Evolutionary conservation across 257 asterid species (phyloP).

Genomic region (Solanum chiquidenum): DNA sequence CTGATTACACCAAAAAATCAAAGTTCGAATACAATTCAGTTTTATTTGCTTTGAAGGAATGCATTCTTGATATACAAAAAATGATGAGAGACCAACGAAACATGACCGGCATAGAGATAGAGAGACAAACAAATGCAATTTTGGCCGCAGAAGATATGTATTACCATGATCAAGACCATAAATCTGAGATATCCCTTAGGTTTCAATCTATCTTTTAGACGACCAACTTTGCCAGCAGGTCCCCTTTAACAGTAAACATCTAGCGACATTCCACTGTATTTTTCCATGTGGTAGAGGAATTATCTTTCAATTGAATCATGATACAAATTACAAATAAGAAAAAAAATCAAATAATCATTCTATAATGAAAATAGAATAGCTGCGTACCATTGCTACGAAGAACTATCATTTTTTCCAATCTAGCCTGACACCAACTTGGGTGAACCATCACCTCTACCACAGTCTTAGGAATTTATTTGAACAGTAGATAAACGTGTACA

Average conservation of each 20-base stretch:
- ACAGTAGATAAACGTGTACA: not conserved
- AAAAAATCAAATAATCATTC: too few relatives aligned
- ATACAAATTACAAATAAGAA: too few relatives aligned
- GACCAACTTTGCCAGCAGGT: not conserved
- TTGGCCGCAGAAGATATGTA: not conserved
- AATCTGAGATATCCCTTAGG: not conserved
- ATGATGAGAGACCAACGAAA: not conserved
- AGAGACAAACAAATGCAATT: not conserved
- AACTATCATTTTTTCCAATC: not conserved
- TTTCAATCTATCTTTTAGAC: not conserved
- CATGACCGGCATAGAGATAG: not conserved
- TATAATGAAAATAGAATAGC: too few relatives aligned
- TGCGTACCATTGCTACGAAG: not conserved
- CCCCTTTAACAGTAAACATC: not conserved
- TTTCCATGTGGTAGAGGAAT: not conserved
- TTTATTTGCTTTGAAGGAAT: not conserved
- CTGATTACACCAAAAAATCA: too few relatives aligned
- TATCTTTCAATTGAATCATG: not conserved
- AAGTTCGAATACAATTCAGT: too few relatives aligned
- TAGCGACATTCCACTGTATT: not conserved
- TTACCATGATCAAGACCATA: not conserved
- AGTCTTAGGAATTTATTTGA: not conserved
- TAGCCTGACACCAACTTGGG: not conserved
- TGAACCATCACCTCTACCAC: not conserved
- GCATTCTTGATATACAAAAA: not conserved